Base-by-base conservation (phyloP, 768 basidiomycete species). In the Mycena sanguinolenta region DNA sequence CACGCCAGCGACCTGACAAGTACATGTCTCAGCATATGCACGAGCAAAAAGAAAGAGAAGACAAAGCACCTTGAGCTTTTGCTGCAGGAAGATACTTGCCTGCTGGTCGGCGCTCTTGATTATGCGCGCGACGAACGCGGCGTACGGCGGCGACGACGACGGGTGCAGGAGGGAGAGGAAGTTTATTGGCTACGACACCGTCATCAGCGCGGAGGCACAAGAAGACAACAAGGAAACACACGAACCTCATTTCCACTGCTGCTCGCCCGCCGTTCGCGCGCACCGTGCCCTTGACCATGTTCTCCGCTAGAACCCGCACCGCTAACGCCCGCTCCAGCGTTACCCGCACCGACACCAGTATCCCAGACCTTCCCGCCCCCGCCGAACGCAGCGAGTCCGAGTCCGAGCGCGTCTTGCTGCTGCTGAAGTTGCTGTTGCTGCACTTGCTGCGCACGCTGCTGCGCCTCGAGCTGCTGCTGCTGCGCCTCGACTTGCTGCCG, bases 91-190 rank as follows among this genome's bases (percentile, higher is more conserved):
- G 62, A 95, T 95, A 16, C 93, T 94, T 10, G 95, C 95, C 76
- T 96, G 95, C 77, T 96, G 94, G 76, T 96, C 95, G 7, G 94
- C 94, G 2, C 91, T 92, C 81, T 93, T 95, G 85, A 95, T 93
- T 73, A 96, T 95, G 28, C 95, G 91, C 19, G 89, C 44, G 44
- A 46, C 44, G 44, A 46, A 46, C 44, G 93, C 84, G 61, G 89
- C 88, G 75, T 96, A 96, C 3, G 94, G 93, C 14, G 95, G 1
- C 19, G 44, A 46, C 44, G 44, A 46, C 19, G 44, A 19, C 19
- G 95, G 94, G 75, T 95, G 93, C 55, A 95, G 85, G 58, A 95
- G 84, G n/a, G 92, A 92, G 62, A 95, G 44, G 79, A 95, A 96
- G 80, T 96, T 95, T 84, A 96, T 94, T 16, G 94, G 94, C 94